phyloP scores from a whole-genome alignment of 305 asterid genomes.

The Nicotiana rustica region DNA sequence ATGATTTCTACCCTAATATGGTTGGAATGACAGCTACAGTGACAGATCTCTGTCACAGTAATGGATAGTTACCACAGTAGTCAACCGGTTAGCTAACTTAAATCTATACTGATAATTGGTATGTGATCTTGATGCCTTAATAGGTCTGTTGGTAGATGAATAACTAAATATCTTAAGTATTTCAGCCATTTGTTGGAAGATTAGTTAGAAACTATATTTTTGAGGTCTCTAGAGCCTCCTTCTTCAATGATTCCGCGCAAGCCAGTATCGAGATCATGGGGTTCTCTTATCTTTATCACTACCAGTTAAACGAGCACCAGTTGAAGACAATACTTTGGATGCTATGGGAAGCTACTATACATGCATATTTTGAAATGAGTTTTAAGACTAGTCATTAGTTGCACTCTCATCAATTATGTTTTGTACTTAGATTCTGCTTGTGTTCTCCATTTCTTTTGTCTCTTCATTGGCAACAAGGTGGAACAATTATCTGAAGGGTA shows the following conservation, averaged over 20 bases:
- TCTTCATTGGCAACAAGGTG: slow-evolving; percentile 3
- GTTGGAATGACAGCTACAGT: neutral
- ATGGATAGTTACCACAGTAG: neutral
- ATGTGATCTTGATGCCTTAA: neutral
- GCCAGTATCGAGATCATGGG: neutral
- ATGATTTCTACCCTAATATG: neutral
- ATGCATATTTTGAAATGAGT: neutral
- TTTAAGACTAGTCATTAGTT: neutral
- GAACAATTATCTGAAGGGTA: neutral
- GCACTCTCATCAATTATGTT: neutral
- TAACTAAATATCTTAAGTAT: neutral
- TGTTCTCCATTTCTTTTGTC: slow-evolving; percentile 1
- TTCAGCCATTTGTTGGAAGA: neutral
- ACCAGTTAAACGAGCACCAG: neutral
- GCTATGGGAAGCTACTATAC: neutral
- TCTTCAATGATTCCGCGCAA: neutral
- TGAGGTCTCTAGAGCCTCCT: neutral
- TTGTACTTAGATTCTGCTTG: neutral
- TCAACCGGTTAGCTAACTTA: neutral
- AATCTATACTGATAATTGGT: neutral
- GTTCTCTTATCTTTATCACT: neutral
- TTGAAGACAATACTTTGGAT: slow-evolving; percentile 5
- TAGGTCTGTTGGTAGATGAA: neutral
- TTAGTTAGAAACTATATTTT: neutral
- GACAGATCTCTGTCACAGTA: neutral